Conservation (phyloP, 495 filamentous ascomycete genomes). For the Xylaria nigripes region DNA sequence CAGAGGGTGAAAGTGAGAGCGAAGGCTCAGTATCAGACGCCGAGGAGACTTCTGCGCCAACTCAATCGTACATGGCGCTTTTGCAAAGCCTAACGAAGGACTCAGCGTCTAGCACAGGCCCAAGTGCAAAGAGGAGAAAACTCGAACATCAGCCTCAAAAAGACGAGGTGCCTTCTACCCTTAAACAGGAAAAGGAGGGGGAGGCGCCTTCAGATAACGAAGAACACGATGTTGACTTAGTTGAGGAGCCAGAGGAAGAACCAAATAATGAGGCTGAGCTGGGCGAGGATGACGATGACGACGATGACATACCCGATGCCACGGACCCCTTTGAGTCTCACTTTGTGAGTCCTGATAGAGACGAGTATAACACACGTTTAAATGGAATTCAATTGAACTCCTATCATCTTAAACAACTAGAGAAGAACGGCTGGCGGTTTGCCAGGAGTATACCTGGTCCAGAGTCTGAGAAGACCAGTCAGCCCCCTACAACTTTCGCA, state of each 20-base stretch:
- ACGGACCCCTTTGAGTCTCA: conserved; percentile 75
- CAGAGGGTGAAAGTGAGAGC: conserved; percentile 33
- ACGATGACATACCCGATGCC: conserved; percentile 44
- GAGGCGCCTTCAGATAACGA: conserved; percentile 23
- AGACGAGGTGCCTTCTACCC: conserved; percentile 19
- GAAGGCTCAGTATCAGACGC: conserved; percentile 36
- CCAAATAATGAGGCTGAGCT: conserved; percentile 25
- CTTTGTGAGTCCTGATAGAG: conserved; percentile 57
- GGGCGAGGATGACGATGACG: conserved; percentile 30
- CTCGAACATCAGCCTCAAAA: conserved; percentile 35
- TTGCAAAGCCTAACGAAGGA: conserved; percentile 54
- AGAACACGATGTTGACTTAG: conserved; percentile 37
- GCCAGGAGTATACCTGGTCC: conserved; percentile 31
- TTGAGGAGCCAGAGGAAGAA: conserved; percentile 43
- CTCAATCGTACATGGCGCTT: conserved; percentile 54
- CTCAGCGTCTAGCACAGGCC: conserved; percentile 46
- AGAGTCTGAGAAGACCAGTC: conserved; percentile 12
- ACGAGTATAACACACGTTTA: conserved; percentile 41
- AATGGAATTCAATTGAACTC: conserved; percentile 48
- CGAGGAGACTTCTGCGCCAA: conserved; percentile 25
- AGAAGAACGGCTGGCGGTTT: conserved; percentile 34
- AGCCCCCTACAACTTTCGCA: conserved; percentile 22
- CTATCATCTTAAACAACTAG: conserved; percentile 48
- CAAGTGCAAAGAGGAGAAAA: conserved; percentile 62
- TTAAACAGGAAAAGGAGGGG: conserved; percentile 18